Conservation (phyloP, 768 basidiomycete genomes). For the Leucocoprinus sp. region DNA sequence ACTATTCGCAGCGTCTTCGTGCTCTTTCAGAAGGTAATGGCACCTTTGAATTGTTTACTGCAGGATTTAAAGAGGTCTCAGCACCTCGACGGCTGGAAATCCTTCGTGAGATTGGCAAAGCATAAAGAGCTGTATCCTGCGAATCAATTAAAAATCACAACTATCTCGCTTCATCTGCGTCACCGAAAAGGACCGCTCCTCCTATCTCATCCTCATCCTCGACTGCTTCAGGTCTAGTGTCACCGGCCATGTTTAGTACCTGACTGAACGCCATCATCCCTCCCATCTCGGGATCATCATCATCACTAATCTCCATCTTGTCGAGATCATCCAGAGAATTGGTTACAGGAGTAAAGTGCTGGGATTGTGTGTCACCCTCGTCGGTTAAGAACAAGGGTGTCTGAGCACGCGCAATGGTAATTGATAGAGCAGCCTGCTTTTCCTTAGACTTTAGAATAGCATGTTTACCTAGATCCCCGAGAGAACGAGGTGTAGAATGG, state of each 20-base stretch:
- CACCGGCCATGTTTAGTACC: conserved; percentile 49
- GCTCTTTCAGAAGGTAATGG: conserved; percentile 81
- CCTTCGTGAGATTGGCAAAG: conserved; percentile 69
- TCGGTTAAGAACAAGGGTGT: conserved; percentile 77
- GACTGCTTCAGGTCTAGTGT: conserved; percentile 45
- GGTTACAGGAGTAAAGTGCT: conserved; percentile 26
- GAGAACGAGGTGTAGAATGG: conserved; percentile 15
- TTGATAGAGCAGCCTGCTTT: neutral
- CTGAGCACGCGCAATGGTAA: conserved; percentile 23
- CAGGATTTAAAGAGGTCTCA: conserved; percentile 68
- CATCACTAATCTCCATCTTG: conserved; percentile 23
- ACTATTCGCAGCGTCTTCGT: conserved; percentile 71
- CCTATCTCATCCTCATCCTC: conserved; percentile 76
- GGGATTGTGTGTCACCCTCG: conserved; percentile 34
- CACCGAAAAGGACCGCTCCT: conserved; percentile 65
- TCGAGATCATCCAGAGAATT: conserved; percentile 26
- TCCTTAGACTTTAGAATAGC: neutral
- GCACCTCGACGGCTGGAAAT: conserved; percentile 61
- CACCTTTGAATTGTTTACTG: conserved; percentile 66
- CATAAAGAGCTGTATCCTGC: conserved; percentile 25
- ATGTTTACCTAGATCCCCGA: conserved; percentile 4
- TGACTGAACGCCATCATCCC: conserved; percentile 76
- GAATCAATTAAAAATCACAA: conserved; percentile 26
- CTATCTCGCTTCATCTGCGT: conserved; percentile 72
- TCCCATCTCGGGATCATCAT: conserved; percentile 32